Conservation (phyloP, 805 yeast genomes). For the Saccharomyces eubayanus region DNA sequence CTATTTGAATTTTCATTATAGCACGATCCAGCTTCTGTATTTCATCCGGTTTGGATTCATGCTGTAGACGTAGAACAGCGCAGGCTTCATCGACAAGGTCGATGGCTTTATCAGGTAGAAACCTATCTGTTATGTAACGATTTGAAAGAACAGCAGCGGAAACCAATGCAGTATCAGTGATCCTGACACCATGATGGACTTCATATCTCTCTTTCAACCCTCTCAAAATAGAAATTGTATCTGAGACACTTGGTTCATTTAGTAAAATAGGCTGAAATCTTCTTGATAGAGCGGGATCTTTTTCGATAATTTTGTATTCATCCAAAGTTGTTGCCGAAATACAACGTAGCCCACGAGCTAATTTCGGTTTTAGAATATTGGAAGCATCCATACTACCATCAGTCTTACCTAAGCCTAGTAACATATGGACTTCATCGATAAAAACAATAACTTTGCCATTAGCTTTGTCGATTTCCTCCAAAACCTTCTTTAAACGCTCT, state of each 20-base stretch:
- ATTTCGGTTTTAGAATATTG: conserved; percentile 82
- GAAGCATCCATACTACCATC: conserved; percentile 97
- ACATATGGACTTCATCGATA: conserved; percentile 83
- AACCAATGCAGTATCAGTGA: conserved; percentile 84
- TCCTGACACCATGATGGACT: conserved; percentile 95
- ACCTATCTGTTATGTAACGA: conserved; percentile 85
- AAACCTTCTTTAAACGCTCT: conserved; percentile 71
- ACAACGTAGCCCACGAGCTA: conserved; percentile 90
- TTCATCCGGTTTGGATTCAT: conserved; percentile 94
- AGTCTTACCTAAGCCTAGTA: conserved; percentile 84
- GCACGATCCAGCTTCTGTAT: conserved; percentile 81
- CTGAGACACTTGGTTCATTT: conserved; percentile 83
- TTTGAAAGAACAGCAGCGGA: conserved; percentile 87
- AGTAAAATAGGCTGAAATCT: conserved; percentile 84
- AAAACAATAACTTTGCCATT: conserved; percentile 71
- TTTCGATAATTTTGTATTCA: conserved; percentile 90
- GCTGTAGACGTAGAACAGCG: conserved; percentile 87
- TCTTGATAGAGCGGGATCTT: conserved; percentile 92
- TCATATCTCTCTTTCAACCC: conserved; percentile 92
- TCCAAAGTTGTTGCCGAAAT: conserved; percentile 96
- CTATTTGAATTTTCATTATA: conserved; percentile 90
- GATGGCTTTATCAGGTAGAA: conserved; percentile 91
- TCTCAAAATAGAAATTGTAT: conserved; percentile 82
- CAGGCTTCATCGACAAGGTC: conserved; percentile 97
- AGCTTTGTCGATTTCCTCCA: conserved; percentile 76